These are phyloP conservation scores for Curvularia verruculosa DNA, from an alignment of 2,329 filamentous ascomycete genomes.

Conservation along the genomic window DNA sequence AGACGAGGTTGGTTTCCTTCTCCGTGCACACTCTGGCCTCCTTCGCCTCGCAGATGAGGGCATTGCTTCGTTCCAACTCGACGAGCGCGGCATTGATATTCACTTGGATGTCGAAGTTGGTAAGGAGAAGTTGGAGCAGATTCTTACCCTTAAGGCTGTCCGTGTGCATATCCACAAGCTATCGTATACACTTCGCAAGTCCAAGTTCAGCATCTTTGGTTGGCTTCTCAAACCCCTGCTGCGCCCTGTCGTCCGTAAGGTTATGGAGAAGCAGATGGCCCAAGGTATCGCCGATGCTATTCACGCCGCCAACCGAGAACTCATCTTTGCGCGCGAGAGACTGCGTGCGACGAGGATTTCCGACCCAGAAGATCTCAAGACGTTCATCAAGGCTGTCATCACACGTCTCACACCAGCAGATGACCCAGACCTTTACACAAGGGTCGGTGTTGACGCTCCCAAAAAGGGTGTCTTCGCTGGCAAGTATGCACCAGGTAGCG, in stretches of 20 bases:
- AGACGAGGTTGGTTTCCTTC: constrained; percentile 87
- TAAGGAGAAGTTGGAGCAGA: constrained; percentile 76
- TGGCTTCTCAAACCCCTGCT: constrained; percentile 87
- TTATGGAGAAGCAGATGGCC: constrained; percentile 79
- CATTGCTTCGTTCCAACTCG: constrained; percentile 82
- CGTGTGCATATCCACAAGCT: constrained; percentile 86
- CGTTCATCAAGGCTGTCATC: constrained; percentile 82
- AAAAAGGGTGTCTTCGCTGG: constrained; percentile 74
- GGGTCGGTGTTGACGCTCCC: constrained; percentile 71
- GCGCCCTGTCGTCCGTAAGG: constrained; percentile 77
- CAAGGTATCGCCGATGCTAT: constrained; percentile 72
- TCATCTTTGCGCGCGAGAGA: constrained; percentile 84
- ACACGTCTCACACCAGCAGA: constrained; percentile 73
- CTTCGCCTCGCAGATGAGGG: constrained; percentile 80
- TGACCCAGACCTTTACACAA: constrained; percentile 76
- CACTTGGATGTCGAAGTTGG: constrained; percentile 84
- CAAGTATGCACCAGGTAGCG: constrained; percentile 85
- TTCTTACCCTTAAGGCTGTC: constrained; percentile 77
- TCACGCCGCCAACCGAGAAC: constrained; percentile 78
- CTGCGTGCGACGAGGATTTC: constrained; percentile 84
- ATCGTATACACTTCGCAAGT: constrained; percentile 75
- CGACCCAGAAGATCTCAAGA: constrained; percentile 77
- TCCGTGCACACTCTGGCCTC: constrained; percentile 77
- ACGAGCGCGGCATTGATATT: constrained; percentile 86
- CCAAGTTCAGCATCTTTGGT: constrained; percentile 75